Conservation (phyloP, 2,329 filamentous ascomycete species). For the Penicillium verrucosum region DNA sequence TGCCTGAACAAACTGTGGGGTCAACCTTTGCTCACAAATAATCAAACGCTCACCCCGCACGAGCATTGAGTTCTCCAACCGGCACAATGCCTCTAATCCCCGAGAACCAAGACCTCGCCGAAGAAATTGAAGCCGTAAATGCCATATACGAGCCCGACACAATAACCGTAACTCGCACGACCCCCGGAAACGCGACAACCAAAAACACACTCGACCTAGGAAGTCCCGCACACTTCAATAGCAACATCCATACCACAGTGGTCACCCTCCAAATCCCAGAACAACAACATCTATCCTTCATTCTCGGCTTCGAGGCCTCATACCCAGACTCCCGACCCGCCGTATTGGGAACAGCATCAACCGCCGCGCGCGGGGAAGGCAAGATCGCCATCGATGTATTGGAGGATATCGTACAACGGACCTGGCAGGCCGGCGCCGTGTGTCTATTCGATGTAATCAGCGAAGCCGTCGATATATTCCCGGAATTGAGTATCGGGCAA, state of each 20-base stretch:
- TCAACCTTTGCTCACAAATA: constrained; percentile 7
- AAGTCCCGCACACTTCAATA: constrained; percentile 11
- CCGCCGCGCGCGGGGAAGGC: constrained; percentile 69
- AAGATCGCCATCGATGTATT: constrained; percentile 68
- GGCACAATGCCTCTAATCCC: constrained; percentile 16
- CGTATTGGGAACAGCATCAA: constrained; percentile 75
- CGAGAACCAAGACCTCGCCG: constrained; percentile 40
- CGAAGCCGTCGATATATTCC: constrained; percentile 49
- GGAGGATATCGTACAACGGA: constrained; percentile 61
- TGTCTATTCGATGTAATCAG: constrained; percentile 92
- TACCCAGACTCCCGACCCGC: constrained; percentile 74
- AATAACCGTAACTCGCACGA: constrained; percentile 44
- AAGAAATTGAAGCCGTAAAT: constrained; percentile 49
- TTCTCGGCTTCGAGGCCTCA: constrained; percentile 63
- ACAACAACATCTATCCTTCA: constrained; percentile 46
- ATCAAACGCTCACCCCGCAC: constrained; percentile 1
- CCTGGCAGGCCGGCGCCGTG: constrained; percentile 71
- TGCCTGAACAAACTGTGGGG: constrained; percentile 18
- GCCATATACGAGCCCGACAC: constrained; percentile 64
- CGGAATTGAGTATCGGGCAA: constrained; percentile 53
- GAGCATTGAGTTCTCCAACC: constrained; percentile 5
- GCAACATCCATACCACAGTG: constrained; percentile 42
- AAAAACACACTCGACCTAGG: constrained; percentile 31
- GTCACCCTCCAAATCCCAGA: constrained; percentile 64
- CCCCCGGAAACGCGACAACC: constrained; percentile 21